These are phyloP conservation scores for Metschnikowia henanensis DNA, from an alignment of 805 yeast genomes.

Conservation along the genomic window DNA sequence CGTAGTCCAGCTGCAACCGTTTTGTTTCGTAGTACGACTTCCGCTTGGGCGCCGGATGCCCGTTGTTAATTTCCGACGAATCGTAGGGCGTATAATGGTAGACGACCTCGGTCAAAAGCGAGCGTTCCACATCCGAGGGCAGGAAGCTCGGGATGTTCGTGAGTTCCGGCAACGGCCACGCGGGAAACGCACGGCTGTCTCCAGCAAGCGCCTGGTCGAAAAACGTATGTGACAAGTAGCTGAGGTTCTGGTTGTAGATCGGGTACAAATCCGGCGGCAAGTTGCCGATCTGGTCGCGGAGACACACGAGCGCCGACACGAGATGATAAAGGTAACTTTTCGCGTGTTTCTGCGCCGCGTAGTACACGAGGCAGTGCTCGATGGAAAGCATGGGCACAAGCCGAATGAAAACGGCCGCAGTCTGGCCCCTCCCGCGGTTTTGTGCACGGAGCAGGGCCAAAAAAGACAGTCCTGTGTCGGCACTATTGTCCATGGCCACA, in stretches of 20 bases:
- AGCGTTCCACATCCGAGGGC: conserved; percentile 76
- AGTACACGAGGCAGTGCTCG: conserved; percentile 71
- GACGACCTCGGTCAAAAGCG: conserved; percentile 71
- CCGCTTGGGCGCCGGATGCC: conserved; percentile 16
- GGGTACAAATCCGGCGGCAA: conserved; percentile 80
- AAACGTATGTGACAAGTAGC: conserved; percentile 59
- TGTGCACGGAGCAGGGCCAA: conserved; percentile 28
- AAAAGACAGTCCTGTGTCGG: conserved; percentile 41
- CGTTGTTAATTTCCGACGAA: conserved; percentile 36
- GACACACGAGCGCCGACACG: conserved; percentile 79
- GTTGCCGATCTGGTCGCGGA: conserved; percentile 79
- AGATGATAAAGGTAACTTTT: conserved; percentile 57
- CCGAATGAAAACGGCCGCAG: conserved; percentile 56
- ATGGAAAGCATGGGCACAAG: conserved; percentile 77
- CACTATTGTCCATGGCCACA: conserved; percentile 63
- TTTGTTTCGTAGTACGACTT: conserved; percentile 56
- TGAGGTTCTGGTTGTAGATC: conserved; percentile 64
- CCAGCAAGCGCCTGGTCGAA: conserved; percentile 39
- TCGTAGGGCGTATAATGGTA: conserved; percentile 57
- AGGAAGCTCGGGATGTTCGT: conserved; percentile 61
- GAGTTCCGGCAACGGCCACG: conserved; percentile 81
- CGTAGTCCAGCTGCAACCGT: conserved; percentile 64
- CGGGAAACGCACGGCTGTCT: conserved; percentile 23
- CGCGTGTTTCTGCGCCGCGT: conserved; percentile 26
- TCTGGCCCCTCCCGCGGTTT: conserved; percentile 22